Conservation (phyloP, 257 asterid species). For the Plantago elongata region DNA sequence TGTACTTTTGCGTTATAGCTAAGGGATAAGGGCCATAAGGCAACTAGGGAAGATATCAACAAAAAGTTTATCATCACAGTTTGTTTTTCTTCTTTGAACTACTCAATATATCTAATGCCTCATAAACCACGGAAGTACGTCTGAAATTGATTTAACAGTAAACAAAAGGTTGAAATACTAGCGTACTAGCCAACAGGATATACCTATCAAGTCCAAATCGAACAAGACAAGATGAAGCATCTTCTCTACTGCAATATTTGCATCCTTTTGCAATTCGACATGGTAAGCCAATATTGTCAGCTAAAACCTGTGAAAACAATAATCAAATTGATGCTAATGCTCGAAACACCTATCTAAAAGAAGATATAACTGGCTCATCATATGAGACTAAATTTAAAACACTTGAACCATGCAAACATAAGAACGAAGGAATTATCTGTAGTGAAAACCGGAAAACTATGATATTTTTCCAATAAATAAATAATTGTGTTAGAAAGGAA, state of each 20-base stretch:
- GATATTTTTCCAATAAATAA: too few species aligned
- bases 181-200: conserved; percentile 17
- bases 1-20: too few species aligned
- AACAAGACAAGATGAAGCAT: conserved; percentile 95
- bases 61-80: too few species aligned
- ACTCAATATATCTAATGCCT: too few species aligned
- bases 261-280: conserved; percentile 99
- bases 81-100: too few species aligned
- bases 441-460: background rate
- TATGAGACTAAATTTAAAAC: background rate
- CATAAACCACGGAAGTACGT: conserved; percentile 11
- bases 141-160: conserved; percentile 1
- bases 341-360: conserved; percentile 5
- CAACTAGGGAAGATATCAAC: too few species aligned
- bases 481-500: too few species aligned
- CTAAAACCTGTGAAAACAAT: conserved; percentile 66
- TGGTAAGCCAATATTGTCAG: conserved; percentile 84
- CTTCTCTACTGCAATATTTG: conserved; percentile 64
- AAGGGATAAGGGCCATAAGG: too few species aligned
- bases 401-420: background rate
- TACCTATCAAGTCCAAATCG: conserved; percentile 89
- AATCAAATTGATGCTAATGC: conserved; percentile 19
- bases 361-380: background rate
- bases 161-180: conserved; percentile 14
- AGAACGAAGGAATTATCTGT: background rate